A percentile compares a stretch with the other conserved stretches of the same genome.
These are phyloP conservation scores for Arthrobotrys megalospora DNA, from an alignment of 2,329 filamentous ascomycete genomes.

Conservation along the genomic window DNA sequence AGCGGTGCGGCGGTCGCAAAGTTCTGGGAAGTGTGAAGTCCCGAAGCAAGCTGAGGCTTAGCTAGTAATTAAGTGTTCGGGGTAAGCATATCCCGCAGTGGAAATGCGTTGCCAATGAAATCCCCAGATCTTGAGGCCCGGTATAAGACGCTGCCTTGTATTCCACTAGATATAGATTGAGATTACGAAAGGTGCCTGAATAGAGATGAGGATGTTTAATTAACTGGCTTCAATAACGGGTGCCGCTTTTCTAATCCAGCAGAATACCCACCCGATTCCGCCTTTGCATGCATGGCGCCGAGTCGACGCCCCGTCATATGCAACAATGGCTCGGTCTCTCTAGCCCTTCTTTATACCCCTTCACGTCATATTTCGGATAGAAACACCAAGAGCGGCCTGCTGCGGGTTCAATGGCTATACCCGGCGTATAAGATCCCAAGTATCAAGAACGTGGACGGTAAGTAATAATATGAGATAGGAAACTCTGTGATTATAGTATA, in stretches of 20 bases:
- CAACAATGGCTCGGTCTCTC: conserved; percentile 3
- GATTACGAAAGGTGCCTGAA: not conserved
- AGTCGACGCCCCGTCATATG: conserved; percentile 16
- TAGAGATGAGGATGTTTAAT: not conserved
- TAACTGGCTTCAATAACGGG: not conserved
- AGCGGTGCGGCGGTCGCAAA: conserved; percentile 8
- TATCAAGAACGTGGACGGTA: conserved; percentile 15
- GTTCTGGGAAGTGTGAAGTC: conserved; percentile 15
- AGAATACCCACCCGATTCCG: not conserved
- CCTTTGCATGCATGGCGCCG: conserved; percentile 10
- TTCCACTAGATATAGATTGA: not conserved
- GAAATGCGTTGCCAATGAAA: conserved; percentile 29
- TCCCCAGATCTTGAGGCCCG: not conserved
- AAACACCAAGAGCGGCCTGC: conserved; percentile 5
- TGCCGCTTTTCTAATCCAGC: not conserved
- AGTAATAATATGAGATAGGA: conserved; percentile 23
- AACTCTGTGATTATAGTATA: conserved; percentile 44
- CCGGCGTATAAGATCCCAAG: conserved; percentile 13
- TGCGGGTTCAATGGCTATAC: not conserved
- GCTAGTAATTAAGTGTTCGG: not conserved
- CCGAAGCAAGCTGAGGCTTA: conserved; percentile 24
- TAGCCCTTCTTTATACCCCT: not conserved
- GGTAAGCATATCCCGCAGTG: conserved; percentile 20
- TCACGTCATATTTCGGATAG: conserved; percentile 17
- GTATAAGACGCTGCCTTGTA: conserved; percentile 9